Evolutionary conservation across 441 rosid genomes (phyloP).

Genomic region (Melastoma candidum): DNA sequence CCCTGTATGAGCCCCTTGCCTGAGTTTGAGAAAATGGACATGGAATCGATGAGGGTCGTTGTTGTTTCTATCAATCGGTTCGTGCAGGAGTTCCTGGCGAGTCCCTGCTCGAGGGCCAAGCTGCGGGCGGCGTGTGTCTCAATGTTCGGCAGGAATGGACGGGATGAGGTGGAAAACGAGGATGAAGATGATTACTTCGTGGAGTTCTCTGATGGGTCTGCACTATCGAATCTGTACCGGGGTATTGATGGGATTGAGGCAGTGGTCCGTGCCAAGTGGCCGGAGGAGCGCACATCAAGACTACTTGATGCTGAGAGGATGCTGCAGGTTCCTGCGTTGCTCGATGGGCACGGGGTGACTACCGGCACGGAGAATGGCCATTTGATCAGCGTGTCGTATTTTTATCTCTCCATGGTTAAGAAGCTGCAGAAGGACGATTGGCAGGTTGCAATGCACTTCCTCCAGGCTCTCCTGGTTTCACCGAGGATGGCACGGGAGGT

Average conservation of each 20-base stretch:
- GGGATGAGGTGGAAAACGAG: constrained; percentile 22
- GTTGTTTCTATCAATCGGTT: constrained; percentile 37
- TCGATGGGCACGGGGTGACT: constrained; percentile 60
- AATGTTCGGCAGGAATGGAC: constrained; percentile 15
- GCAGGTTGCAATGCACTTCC: constrained; percentile 75
- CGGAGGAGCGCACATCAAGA: constrained; percentile 24
- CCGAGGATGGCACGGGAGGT: constrained; percentile 40
- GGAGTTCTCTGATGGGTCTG: constrained; percentile 59
- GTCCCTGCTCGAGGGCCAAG: constrained; percentile 25
- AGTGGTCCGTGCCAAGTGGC: constrained; percentile 30
- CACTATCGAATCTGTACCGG: constrained; percentile 68
- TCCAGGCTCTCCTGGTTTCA: constrained; percentile 58
- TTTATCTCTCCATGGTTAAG: constrained; percentile 58
- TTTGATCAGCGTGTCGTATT: constrained; percentile 64
- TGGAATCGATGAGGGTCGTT: constrained; percentile 32
- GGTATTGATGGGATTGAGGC: constrained; percentile 58
- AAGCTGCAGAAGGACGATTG: constrained; percentile 59
- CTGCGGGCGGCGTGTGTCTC: constrained; percentile 39
- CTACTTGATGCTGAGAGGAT: constrained; percentile 50
- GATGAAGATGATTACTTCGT: constrained; percentile 17
- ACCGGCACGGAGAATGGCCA: constrained; percentile 52
- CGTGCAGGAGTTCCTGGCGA: constrained; percentile 25
- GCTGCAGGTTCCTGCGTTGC: constrained; percentile 92
- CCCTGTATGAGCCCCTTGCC: no score
- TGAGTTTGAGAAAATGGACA: constrained; percentile 23